Evolutionary conservation across 208 protist species (phyloP).

Genomic region (Cochliopodium minus): DNA sequence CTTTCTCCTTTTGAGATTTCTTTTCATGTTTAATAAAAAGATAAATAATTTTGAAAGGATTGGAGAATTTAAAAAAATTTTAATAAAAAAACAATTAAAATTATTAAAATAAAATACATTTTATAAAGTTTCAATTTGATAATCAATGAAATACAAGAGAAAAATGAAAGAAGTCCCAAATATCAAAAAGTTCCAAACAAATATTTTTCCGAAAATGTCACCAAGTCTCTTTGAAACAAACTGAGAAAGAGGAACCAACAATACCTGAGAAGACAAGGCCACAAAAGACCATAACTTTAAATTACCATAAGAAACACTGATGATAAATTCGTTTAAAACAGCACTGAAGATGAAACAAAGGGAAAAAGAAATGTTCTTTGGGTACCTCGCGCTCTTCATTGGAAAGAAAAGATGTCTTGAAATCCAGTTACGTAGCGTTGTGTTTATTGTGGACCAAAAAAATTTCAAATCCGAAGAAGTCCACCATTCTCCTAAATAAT

Average conservation of each 20-base stretch:
- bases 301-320: neutral
- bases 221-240: neutral
- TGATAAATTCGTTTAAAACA: neutral
- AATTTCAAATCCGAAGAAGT: conserved; percentile 9
- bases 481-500: conserved; percentile 25
- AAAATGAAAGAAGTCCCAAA: neutral
- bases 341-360: conserved; percentile 6
- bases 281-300: neutral
- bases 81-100: too few relatives aligned
- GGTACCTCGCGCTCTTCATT: neutral
- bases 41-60: too few relatives aligned
- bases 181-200: neutral
- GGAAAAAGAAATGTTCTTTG: neutral
- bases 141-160: too few relatives aligned
- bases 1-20: too few relatives aligned
- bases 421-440: neutral
- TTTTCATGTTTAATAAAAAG: too few relatives aligned
- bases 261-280: conserved; percentile 2
- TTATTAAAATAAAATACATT: too few relatives aligned
- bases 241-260: neutral
- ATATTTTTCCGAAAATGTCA: neutral
- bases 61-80: too few relatives aligned
- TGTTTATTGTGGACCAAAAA: conserved; percentile 17
- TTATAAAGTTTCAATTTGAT: too few relatives aligned
- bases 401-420: neutral